Evolutionary conservation across 805 yeast genomes (phyloP).

Genomic region (Ogataea trehalophila): DNA sequence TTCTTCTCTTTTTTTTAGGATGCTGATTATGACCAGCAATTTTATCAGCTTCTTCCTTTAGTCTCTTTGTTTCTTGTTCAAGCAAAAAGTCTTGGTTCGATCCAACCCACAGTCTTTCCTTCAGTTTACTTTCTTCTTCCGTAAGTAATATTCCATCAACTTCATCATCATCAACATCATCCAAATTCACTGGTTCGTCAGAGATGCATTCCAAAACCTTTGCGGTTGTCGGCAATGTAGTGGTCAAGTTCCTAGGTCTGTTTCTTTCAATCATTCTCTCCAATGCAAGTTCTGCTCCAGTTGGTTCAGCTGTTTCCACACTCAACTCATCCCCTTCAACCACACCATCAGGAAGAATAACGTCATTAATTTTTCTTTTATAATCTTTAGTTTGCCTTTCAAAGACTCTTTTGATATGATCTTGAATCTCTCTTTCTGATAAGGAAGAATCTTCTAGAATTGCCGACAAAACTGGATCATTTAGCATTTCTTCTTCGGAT

Average conservation of each 20-base stretch:
- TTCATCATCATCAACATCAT: conserved; percentile 84
- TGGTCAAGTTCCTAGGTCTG: conserved; percentile 51
- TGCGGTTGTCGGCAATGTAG: conserved; percentile 49
- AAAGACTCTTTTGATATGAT: conserved; percentile 26
- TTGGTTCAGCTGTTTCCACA: conserved; percentile 4
- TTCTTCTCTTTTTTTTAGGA: conserved; percentile 44
- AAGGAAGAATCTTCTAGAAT: conserved; percentile 40
- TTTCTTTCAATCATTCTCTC: conserved; percentile 38
- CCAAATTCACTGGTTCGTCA: conserved; percentile 58
- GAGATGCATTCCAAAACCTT: conserved; percentile 48
- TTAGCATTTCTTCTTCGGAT: conserved; percentile 33
- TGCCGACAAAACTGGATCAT: conserved; percentile 40
- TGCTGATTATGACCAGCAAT: conserved; percentile 69
- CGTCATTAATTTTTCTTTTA: conserved; percentile 13
- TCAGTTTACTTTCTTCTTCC: conserved; percentile 64
- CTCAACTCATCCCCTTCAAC: conserved; percentile 4
- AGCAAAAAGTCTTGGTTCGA: conserved; percentile 79
- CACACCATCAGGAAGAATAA: conserved; percentile 7
- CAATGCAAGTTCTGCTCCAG: conserved; percentile 20
- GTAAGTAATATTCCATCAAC: conserved; percentile 55
- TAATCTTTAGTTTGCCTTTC: conserved; percentile 24
- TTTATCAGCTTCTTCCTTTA: conserved; percentile 82
- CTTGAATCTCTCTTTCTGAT: conserved; percentile 41
- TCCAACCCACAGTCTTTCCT: conserved; percentile 86
- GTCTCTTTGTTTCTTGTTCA: conserved; percentile 78